phyloP scores from a whole-genome alignment of 129 eudicot species.

The Oenanthe sinensis region DNA sequence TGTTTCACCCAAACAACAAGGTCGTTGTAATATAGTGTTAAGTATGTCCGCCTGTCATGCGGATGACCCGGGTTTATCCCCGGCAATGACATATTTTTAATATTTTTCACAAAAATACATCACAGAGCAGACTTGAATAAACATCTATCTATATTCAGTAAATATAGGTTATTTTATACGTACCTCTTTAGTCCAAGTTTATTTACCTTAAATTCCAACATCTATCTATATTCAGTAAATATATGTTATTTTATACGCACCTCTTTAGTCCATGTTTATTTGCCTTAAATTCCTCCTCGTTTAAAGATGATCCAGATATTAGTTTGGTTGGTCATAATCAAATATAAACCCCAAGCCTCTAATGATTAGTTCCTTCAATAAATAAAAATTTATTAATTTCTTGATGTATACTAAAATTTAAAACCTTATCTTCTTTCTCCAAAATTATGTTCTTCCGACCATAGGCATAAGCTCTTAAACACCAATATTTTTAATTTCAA shows the following conservation, averaged over 20 bases:
- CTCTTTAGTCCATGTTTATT: background rate
- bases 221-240: background rate
- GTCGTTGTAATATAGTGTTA: slow-evolving; percentile 42
- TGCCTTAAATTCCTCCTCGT: background rate
- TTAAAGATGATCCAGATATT: background rate
- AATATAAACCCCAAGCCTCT: background rate
- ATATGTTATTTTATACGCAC: background rate
- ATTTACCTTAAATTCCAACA: background rate
- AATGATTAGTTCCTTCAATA: background rate
- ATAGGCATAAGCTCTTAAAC: background rate
- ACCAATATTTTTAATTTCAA: background rate
- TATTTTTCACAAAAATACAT: background rate
- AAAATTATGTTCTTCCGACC: background rate
- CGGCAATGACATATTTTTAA: slow-evolving; percentile 60
- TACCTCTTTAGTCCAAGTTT: background rate
- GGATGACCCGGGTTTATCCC: slow-evolving; percentile 99
- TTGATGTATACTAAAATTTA: background rate
- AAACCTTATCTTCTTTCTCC: background rate
- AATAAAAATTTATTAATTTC: background rate
- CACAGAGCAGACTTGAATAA: background rate
- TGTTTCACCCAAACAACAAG: too few species aligned
- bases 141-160: background rate
- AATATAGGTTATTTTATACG: background rate
- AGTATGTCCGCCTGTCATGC: slow-evolving; percentile 98
- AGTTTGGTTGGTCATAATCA: background rate